A percentile compares a stretch with the other conserved stretches of the same genome.
phyloP scores from a whole-genome alignment of 2,329 filamentous ascomycete genomes.

The Coniosporium tulheliwenetii region DNA sequence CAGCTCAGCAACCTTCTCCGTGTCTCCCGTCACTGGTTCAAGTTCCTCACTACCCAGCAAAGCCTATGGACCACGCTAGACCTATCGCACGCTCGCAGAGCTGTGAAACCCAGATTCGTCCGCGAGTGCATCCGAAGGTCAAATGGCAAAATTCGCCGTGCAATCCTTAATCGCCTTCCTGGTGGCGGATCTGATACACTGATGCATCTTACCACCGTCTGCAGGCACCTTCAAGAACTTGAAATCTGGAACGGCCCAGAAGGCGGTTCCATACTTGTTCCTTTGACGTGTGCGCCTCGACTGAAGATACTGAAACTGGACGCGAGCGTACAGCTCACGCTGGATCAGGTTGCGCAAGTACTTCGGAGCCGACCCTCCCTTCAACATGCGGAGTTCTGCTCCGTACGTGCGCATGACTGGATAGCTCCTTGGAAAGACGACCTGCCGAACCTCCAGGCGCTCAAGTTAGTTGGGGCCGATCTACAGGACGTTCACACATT shows the following conservation, averaged over 20 bases:
- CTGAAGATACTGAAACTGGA: slow-evolving; percentile 14
- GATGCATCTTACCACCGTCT: slow-evolving; percentile 21
- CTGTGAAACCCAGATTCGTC: slow-evolving; percentile 26
- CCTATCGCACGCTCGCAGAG: slow-evolving; percentile 27
- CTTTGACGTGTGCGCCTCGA: slow-evolving; percentile 1
- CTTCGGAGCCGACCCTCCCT: slow-evolving; percentile 11
- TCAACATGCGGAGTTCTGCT: slow-evolving; percentile 10
- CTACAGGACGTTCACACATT: background rate
- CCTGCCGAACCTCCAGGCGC: slow-evolving; percentile 11
- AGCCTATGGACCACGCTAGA: slow-evolving; percentile 38
- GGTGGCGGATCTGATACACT: slow-evolving; percentile 20
- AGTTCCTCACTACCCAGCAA: slow-evolving; percentile 30
- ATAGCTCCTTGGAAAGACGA: slow-evolving; percentile 11
- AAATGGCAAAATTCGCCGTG: slow-evolving; percentile 17
- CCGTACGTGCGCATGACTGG: background rate
- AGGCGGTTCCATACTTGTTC: slow-evolving; percentile 16
- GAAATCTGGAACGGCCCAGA: slow-evolving; percentile 14
- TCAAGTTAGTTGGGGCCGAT: slow-evolving; percentile 6
- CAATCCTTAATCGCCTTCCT: slow-evolving; percentile 19
- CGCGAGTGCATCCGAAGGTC: slow-evolving; percentile 25
- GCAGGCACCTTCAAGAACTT: slow-evolving; percentile 17
- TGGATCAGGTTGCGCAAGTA: slow-evolving; percentile 14
- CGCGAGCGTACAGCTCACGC: slow-evolving; percentile 8
- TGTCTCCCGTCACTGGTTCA: slow-evolving; percentile 40
- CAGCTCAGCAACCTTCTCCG: slow-evolving; percentile 27